A percentile compares a stretch with the other conserved stretches of the same genome.
phyloP scores from a whole-genome alignment of 441 rosid species.

The Erodium moschatum region DNA sequence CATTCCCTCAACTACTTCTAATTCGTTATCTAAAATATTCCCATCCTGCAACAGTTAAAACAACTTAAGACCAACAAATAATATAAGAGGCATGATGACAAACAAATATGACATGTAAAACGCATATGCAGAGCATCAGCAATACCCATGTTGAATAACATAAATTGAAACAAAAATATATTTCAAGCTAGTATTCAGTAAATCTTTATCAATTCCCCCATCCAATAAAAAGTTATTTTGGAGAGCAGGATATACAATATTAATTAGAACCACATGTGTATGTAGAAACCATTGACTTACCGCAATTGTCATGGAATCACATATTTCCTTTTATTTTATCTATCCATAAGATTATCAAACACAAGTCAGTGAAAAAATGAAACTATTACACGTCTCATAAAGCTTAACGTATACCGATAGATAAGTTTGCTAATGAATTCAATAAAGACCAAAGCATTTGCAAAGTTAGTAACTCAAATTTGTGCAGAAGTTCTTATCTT shows the following conservation, averaged over 20 bases:
- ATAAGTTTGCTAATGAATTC: too few species aligned
- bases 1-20: constrained; percentile 95
- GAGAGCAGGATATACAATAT: not conserved
- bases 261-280: constrained; percentile 9
- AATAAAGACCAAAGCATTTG: too few species aligned
- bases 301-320: constrained; percentile 62
- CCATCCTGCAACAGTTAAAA: constrained; percentile 46
- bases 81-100: not conserved
- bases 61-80: not conserved
- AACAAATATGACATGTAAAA: too few species aligned
- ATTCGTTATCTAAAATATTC: constrained; percentile 66
- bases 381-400: too few species aligned
- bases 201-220: not conserved
- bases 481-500: too few species aligned
- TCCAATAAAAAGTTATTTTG: not conserved
- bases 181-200: too few species aligned
- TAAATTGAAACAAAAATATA: too few species aligned
- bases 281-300: constrained; percentile 34
- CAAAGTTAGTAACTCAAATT: too few species aligned
- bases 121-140: not conserved
- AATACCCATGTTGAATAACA: not conserved
- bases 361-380: too few species aligned
- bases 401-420: too few species aligned
- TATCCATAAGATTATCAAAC: too few species aligned
- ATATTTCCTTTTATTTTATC: too few species aligned